phyloP scores from a whole-genome alignment of 257 asterid genomes.

The Plantago ovata region DNA sequence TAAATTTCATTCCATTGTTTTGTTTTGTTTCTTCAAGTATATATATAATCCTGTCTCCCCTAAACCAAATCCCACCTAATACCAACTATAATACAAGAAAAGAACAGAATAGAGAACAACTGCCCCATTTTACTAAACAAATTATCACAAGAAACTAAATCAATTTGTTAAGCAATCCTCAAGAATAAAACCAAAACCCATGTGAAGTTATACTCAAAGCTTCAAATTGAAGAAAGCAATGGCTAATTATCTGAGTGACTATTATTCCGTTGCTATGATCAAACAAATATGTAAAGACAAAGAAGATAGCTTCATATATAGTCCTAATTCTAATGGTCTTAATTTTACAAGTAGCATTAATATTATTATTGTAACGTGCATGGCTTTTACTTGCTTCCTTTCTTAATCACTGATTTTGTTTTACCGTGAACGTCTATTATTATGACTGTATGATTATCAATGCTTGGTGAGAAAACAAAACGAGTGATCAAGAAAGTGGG shows the following conservation, averaged over 20 bases:
- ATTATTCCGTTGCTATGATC: slow-evolving; percentile 18
- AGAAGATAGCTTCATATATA: slow-evolving; percentile 19
- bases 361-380: no score
- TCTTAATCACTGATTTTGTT: no score
- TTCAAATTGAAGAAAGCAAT: slow-evolving; percentile 19
- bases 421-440: no score
- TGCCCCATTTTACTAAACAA: slow-evolving; percentile 24
- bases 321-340: neutral
- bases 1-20: slow-evolving; percentile 4
- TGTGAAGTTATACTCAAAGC: slow-evolving; percentile 35
- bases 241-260: slow-evolving; percentile 3
- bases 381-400: slow-evolving; percentile 13
- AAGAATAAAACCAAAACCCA: slow-evolving; percentile 34
- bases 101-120: slow-evolving; percentile 41
- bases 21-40: slow-evolving; percentile 20
- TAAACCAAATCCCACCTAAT: slow-evolving; percentile 77
- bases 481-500: no score
- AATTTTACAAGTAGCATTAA: slow-evolving; percentile 30
- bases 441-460: no score
- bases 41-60: slow-evolving; percentile 26
- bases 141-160: slow-evolving; percentile 16
- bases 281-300: slow-evolving; percentile 43
- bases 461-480: no score
- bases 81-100: slow-evolving; percentile 38
- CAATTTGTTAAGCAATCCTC: slow-evolving; percentile 13